Percentiles rank a stretch among this genome's conserved stretches.
Conservation (phyloP, 306 rosid genomes). For the Quercus berberidifolia region DNA sequence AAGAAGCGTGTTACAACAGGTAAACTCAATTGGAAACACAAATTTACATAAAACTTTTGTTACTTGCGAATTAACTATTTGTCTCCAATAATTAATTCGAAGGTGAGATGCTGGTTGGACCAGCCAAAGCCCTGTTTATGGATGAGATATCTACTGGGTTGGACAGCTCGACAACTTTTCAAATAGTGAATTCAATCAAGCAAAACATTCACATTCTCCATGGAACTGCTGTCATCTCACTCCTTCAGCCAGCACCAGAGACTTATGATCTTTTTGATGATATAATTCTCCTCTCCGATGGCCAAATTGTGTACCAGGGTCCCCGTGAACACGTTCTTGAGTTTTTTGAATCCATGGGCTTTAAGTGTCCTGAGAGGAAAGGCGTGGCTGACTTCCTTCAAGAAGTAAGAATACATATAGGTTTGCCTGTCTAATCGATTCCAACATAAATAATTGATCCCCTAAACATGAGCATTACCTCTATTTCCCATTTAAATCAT, state of each 20-base stretch:
- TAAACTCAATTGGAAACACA: neutral
- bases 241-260: constrained; percentile 56
- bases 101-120: constrained; percentile 54
- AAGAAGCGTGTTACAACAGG: constrained; percentile 51
- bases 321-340: constrained; percentile 36
- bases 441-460: neutral
- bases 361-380: constrained; percentile 44
- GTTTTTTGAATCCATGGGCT: constrained; percentile 42
- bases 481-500: neutral
- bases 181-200: constrained; percentile 44
- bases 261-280: constrained; percentile 45
- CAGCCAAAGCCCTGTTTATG: constrained; percentile 46
- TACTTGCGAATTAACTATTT: neutral
- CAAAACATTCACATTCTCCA: constrained; percentile 32
- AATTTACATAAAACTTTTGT: too few species aligned
- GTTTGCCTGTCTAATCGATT: neutral
- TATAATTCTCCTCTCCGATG: constrained; percentile 41
- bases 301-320: constrained; percentile 45
- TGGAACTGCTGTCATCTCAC: constrained; percentile 40
- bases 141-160: constrained; percentile 57
- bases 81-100: neutral
- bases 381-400: constrained; percentile 49
- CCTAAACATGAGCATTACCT: neutral
- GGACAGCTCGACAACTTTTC: constrained; percentile 50
- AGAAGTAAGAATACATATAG: neutral